phyloP scores from a whole-genome alignment of 495 filamentous ascomycete genomes.

The Rusavskia elegans region DNA sequence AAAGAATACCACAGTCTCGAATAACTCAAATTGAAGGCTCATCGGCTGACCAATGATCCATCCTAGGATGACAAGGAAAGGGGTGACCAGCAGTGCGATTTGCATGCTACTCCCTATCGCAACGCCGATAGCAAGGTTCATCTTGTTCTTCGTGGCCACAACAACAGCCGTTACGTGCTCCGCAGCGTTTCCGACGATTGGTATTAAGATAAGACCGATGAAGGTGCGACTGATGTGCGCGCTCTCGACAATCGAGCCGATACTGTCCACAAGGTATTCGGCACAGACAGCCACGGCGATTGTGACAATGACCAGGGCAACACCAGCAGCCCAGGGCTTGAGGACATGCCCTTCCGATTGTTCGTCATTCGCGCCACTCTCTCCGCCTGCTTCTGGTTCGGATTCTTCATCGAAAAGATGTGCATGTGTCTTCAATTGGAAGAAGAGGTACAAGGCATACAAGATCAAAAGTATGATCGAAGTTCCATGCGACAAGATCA shows the following conservation, averaged over 20 bases:
- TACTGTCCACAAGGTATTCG: constrained; percentile 85
- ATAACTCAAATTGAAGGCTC: constrained; percentile 82
- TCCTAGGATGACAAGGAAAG: constrained; percentile 76
- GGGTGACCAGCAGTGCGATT: constrained; percentile 86
- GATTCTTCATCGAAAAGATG: constrained; percentile 58
- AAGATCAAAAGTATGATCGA: constrained; percentile 76
- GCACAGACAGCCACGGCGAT: constrained; percentile 79
- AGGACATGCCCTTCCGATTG: constrained; percentile 46
- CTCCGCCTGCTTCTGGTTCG: constrained; percentile 15
- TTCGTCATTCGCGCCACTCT: constrained; percentile 24
- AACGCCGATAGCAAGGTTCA: constrained; percentile 91
- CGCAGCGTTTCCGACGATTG: constrained; percentile 94
- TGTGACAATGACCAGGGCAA: constrained; percentile 62
- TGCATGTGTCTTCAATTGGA: constrained; percentile 75
- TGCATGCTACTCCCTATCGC: constrained; percentile 89
- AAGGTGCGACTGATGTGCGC: constrained; percentile 89
- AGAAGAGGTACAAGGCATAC: constrained; percentile 80
- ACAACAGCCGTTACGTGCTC: constrained; percentile 93
- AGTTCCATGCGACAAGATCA: constrained; percentile 78
- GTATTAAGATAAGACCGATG: constrained; percentile 87
- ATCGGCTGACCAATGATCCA: constrained; percentile 77
- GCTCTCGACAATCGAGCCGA: constrained; percentile 71
- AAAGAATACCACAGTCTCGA: constrained; percentile 91
- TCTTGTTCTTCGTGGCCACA: constrained; percentile 88
- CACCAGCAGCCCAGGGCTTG: constrained; percentile 52